Base-by-base conservation (phyloP, 306 rosid genomes). In the Casuarina equisetifolia region DNA sequence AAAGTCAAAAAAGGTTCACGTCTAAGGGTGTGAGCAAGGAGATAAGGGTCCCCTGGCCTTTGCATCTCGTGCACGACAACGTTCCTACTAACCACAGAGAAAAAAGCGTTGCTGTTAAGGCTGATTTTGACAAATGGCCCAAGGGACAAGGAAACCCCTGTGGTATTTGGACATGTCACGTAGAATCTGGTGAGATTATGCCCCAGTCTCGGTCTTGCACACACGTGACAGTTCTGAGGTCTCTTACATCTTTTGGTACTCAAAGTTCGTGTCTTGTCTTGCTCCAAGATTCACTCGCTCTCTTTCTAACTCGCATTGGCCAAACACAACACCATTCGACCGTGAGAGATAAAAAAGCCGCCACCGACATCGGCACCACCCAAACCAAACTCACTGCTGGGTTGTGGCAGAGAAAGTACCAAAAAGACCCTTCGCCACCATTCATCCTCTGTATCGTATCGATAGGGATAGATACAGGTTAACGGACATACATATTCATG, bases 131-230 rank as follows among this genome's bases (percentile, higher is more conserved):
- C 53, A 78, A 55, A 8, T 42, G n/a, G 8, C 17, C 1, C 8
- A 36, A 11, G 48, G 1, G 20, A 2, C 46, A 39, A 15, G 44
- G 39, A 19, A 5, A 15, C 12, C 32, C 32, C 32, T 25, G 32
- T 25, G 32, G 32, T 25, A 25, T 25, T 25, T 25, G 32, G 32
- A 25, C 32, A 25, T 25, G 11, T 9, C 19, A 15, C 35, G 76
- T 53, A 63, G 45, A 50, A 11, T 70, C 6, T 50, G 63, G 80
- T 49, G 80, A 81, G 73, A 76, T 43, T 43, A 62, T 71, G 70
- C 32, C 1, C 11, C 64, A 50, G 67, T 64, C 39, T 72, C 44
- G 73, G 82, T 73, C 69, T 8, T 53, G 12, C 9, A 5, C 4
- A 19, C 53, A 25, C 78, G 79, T 74, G 83, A 38, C 10, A 20